phyloP scores from a whole-genome alignment of 2,329 filamentous ascomycete genomes.

The Colletotrichum sp. region DNA sequence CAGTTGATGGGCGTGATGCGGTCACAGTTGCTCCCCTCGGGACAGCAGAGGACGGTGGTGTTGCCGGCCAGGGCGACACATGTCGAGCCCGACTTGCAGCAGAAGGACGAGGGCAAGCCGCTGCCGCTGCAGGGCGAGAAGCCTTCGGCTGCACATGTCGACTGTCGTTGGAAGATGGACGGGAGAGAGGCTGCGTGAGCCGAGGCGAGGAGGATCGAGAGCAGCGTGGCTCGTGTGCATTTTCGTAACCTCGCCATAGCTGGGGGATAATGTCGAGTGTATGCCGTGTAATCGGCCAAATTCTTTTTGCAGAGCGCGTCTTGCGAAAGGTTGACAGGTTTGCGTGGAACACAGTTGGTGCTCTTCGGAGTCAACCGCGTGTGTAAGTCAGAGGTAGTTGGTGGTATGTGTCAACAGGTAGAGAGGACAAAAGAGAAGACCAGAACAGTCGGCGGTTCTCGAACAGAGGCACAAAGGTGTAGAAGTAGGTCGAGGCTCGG shows the following conservation, averaged over 20 bases:
- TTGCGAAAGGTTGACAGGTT: background rate
- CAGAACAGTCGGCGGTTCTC: background rate
- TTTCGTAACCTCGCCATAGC: slow-evolving; percentile 32
- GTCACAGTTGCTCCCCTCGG: slow-evolving; percentile 59
- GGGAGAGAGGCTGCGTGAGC: slow-evolving; percentile 42
- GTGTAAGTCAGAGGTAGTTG: slow-evolving; percentile 11
- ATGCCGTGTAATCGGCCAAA: background rate
- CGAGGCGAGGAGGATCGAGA: slow-evolving; percentile 40
- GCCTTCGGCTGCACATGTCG: slow-evolving; percentile 54
- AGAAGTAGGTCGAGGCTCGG: slow-evolving; percentile 8
- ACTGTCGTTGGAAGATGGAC: slow-evolving; percentile 46
- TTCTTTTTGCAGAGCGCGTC: background rate
- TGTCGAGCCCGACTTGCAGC: slow-evolving; percentile 59
- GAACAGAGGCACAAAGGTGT: slow-evolving; percentile 7
- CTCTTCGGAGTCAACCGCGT: slow-evolving; percentile 1
- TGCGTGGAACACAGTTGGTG: background rate
- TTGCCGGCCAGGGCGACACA: slow-evolving; percentile 68
- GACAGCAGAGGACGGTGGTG: slow-evolving; percentile 76
- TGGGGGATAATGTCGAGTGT: background rate
- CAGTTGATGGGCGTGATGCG: slow-evolving; percentile 69
- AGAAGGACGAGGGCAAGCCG: slow-evolving; percentile 68
- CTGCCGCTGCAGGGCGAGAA: slow-evolving; percentile 58
- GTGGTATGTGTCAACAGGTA: background rate
- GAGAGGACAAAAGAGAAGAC: background rate
- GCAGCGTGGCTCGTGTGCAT: slow-evolving; percentile 39